Conservation (phyloP, 768 basidiomycete genomes). For the Collybia nuda region DNA sequence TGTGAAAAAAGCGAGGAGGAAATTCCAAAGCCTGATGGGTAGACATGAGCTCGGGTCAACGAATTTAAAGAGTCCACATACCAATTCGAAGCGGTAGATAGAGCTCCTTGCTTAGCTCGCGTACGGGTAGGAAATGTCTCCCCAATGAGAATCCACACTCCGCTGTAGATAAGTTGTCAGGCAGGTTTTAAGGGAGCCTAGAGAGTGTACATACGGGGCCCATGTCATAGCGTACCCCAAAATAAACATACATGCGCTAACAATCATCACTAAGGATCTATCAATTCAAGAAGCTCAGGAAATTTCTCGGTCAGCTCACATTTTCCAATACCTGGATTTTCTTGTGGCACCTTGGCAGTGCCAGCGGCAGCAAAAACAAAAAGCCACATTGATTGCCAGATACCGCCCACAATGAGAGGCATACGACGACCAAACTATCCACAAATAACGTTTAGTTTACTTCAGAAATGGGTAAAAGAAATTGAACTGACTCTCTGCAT, state of each 20-base stretch:
- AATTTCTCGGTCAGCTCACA: slow-evolving; percentile 28
- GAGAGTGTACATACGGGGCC: slow-evolving; percentile 45
- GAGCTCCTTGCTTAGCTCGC: slow-evolving; percentile 67
- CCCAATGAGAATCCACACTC: slow-evolving; percentile 76
- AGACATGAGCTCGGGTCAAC: background rate
- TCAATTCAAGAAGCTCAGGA: background rate
- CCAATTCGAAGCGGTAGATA: slow-evolving; percentile 67
- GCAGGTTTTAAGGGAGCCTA: background rate
- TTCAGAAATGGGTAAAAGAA: background rate
- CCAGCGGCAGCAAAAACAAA: slow-evolving; percentile 75
- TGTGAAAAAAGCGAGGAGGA: slow-evolving; percentile 77
- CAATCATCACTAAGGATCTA: slow-evolving; percentile 50
- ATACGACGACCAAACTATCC: slow-evolving; percentile 58
- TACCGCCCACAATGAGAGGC: slow-evolving; percentile 66
- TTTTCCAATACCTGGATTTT: slow-evolving; percentile 50
- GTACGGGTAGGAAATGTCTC: slow-evolving; percentile 77
- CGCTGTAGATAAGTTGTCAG: slow-evolving; percentile 22
- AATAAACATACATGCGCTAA: slow-evolving; percentile 71
- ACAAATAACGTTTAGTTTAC: background rate
- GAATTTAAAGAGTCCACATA: slow-evolving; percentile 9
- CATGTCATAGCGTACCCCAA: slow-evolving; percentile 70
- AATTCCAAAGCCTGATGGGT: slow-evolving; percentile 53
- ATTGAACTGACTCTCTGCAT: slow-evolving; percentile 55
- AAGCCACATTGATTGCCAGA: slow-evolving; percentile 72
- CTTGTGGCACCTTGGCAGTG: slow-evolving; percentile 54